Evolutionary conservation across 2,329 filamentous ascomycete species (phyloP).

Genomic region (Verticillium albo-atrum): DNA sequence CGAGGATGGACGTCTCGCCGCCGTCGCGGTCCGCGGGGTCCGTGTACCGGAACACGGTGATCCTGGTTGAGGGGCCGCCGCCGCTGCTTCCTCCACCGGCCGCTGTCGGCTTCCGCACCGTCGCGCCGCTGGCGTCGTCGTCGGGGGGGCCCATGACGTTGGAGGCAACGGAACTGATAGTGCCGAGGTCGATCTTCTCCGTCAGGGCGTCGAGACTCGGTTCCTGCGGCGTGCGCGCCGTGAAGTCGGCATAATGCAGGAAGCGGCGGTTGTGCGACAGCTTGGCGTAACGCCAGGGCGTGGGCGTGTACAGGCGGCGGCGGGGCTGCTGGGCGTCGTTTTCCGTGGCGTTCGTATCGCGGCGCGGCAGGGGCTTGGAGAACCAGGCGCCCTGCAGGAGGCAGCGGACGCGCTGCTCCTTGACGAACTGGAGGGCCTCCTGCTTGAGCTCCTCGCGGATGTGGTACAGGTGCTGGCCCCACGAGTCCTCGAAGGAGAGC

Average conservation of each 20-base stretch:
- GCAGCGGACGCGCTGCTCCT: constrained; percentile 91
- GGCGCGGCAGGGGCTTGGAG: constrained; percentile 39
- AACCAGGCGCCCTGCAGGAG: constrained; percentile 91
- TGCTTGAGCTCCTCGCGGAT: constrained; percentile 88
- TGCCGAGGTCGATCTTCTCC: constrained; percentile 82
- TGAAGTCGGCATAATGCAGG: constrained; percentile 86
- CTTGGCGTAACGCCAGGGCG: constrained; percentile 76
- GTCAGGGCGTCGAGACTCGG: constrained; percentile 69
- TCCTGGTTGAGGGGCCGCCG: constrained; percentile 64
- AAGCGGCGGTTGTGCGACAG: constrained; percentile 88
- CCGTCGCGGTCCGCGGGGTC: constrained; percentile 20
- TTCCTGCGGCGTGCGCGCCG: constrained; percentile 55
- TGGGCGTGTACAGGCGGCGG: constrained; percentile 39
- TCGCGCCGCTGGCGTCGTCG: constrained; percentile 38
- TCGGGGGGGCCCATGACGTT: constrained; percentile 62
- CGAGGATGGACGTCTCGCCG: constrained; percentile 71
- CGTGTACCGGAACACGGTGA: constrained; percentile 79
- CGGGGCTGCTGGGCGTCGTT: constrained; percentile 27
- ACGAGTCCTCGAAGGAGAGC: constrained; percentile 87
- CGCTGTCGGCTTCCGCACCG: constrained; percentile 27
- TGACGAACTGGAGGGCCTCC: constrained; percentile 92
- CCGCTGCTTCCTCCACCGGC: constrained; percentile 2
- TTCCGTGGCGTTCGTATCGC: constrained; percentile 26
- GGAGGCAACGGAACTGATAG: constrained; percentile 88
- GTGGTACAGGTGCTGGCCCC: constrained; percentile 84